phyloP scores from a whole-genome alignment of 306 rosid species.

The Castanea sativa region DNA sequence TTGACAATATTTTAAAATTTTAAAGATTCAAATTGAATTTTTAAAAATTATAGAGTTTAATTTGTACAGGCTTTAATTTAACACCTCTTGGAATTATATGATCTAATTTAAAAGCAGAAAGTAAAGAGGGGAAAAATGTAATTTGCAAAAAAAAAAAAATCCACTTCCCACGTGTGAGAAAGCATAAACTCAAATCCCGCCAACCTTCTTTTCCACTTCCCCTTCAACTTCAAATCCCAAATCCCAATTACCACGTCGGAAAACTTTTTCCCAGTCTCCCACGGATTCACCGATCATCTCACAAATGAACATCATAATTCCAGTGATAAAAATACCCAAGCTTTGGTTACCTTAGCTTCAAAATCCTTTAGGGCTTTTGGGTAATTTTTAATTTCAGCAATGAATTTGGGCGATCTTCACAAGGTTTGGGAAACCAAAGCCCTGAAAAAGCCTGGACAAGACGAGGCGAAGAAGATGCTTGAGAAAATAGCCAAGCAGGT shows the following conservation, averaged over 20 bases:
- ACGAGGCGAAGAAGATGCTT: slow-evolving; percentile 66
- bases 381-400: slow-evolving; percentile 12
- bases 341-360: neutral
- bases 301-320: neutral
- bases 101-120: neutral
- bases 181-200: slow-evolving; percentile 17
- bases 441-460: slow-evolving; percentile 63
- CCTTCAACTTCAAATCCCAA: neutral
- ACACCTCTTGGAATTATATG: no score
- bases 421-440: slow-evolving; percentile 88
- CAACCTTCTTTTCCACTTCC: neutral
- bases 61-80: no score
- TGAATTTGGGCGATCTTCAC: slow-evolving; percentile 70
- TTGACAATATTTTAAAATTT: no score
- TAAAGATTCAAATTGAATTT: no score
- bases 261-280: neutral
- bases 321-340: neutral
- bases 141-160: neutral
- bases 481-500: slow-evolving; percentile 90
- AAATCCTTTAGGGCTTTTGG: neutral
- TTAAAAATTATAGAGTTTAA: no score
- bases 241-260: neutral
- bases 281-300: neutral
- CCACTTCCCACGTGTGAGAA: neutral
- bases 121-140: neutral